Evolutionary conservation across 805 yeast genomes (phyloP).

Genomic region (Candida nemodendra): DNA sequence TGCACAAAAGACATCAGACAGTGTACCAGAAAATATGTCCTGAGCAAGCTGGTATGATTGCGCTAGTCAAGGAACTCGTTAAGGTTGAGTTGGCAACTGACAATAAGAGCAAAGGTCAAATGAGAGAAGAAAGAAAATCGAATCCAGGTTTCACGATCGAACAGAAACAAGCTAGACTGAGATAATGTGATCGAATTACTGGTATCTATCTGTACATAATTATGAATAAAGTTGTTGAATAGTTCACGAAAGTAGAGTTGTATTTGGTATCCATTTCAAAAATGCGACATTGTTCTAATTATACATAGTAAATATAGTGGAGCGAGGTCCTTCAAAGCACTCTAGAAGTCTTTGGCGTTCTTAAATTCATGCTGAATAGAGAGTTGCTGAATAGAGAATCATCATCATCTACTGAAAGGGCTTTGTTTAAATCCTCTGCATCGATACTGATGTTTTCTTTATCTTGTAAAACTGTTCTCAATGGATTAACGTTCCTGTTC

Average conservation of each 20-base stretch:
- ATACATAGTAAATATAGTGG: too few relatives aligned
- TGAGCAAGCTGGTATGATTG: constrained; percentile 79
- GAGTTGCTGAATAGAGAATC: constrained; percentile 8
- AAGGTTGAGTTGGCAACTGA: constrained; percentile 70
- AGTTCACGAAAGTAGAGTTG: constrained; percentile 1
- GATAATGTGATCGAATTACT: constrained; percentile 1
- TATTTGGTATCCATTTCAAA: neutral
- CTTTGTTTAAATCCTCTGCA: constrained; percentile 31
- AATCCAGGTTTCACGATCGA: constrained; percentile 63
- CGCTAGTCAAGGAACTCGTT: constrained; percentile 81
- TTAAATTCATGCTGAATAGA: too few relatives aligned
- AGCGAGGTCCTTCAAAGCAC: too few relatives aligned
- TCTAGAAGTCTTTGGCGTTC: too few relatives aligned
- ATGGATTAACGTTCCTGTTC: constrained; percentile 3
- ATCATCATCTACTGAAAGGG: constrained; percentile 21
- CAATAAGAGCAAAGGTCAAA: constrained; percentile 48
- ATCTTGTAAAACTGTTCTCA: constrained; percentile 2
- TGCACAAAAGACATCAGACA: constrained; percentile 68
- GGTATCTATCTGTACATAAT: constrained; percentile 5
- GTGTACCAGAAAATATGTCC: constrained; percentile 74
- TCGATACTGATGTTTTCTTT: constrained; percentile 25
- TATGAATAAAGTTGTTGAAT: constrained; percentile 1
- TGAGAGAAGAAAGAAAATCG: constrained; percentile 55
- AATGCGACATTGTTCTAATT: too few relatives aligned
- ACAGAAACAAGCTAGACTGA: constrained; percentile 20